Conservation (phyloP, 2,329 filamentous ascomycete genomes). For the Trichocomaceae sp. region DNA sequence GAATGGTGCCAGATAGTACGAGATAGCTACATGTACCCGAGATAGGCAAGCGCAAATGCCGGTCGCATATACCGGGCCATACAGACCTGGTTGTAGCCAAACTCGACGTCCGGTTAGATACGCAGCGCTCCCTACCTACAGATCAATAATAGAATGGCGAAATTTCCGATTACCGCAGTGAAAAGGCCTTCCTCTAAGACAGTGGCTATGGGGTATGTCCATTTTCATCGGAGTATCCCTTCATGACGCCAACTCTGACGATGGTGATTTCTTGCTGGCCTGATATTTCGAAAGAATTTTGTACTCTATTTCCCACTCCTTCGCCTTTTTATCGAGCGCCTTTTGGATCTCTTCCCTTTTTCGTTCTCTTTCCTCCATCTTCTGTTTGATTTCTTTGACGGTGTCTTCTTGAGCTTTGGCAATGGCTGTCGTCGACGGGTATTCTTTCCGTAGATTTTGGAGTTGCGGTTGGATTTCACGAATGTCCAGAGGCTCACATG, state of each 20-base stretch:
- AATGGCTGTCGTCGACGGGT: slow-evolving; percentile 29
- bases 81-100: not conserved
- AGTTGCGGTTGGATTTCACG: slow-evolving; percentile 27
- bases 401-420: slow-evolving; percentile 33
- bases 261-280: slow-evolving; percentile 29
- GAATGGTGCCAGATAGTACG: not conserved
- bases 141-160: not conserved
- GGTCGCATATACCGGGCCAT: not conserved
- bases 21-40: not conserved
- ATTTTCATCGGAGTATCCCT: too few relatives aligned
- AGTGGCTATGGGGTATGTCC: too few relatives aligned
- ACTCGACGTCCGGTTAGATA: not conserved
- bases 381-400: slow-evolving; percentile 32
- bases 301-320: slow-evolving; percentile 38
- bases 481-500: slow-evolving; percentile 29
- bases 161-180: not conserved
- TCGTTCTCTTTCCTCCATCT: slow-evolving; percentile 31
- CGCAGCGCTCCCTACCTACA: not conserved
- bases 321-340: slow-evolving; percentile 38
- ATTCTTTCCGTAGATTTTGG: slow-evolving; percentile 31
- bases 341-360: slow-evolving; percentile 36
- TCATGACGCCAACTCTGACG: not conserved
- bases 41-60: not conserved
- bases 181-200: too few relatives aligned
- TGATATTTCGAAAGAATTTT: slow-evolving; percentile 38